Percentiles rank a stretch among this genome's conserved stretches.
phyloP scores from a whole-genome alignment of 495 filamentous ascomycete species.

The Penicillium riverlandense region DNA sequence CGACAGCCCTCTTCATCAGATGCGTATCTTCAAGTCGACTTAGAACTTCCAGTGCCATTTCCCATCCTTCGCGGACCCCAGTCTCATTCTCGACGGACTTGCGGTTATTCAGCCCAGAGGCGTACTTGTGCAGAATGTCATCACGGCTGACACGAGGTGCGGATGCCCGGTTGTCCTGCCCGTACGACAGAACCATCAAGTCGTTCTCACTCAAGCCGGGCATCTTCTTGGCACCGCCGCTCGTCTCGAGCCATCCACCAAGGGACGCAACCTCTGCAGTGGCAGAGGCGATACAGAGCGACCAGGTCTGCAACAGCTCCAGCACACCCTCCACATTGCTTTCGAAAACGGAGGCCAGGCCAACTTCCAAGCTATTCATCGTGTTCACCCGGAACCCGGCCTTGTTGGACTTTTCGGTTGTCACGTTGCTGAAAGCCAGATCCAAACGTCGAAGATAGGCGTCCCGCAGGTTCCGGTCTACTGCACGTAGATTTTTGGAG shows the following conservation, averaged over 20 bases:
- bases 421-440: constrained; percentile 42
- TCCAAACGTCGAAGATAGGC: constrained; percentile 49
- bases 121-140: constrained; percentile 66
- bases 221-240: constrained; percentile 16
- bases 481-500: constrained; percentile 15
- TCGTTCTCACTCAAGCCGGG: constrained; percentile 49
- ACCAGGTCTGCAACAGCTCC: constrained; percentile 69
- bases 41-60: constrained; percentile 71
- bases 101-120: constrained; percentile 43
- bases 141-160: constrained; percentile 45
- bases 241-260: constrained; percentile 61
- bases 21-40: constrained; percentile 61
- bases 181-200: constrained; percentile 55
- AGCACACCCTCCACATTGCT: constrained; percentile 67
- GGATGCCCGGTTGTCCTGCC: constrained; percentile 19
- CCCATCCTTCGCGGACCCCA: constrained; percentile 64
- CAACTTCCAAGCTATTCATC: constrained; percentile 65
- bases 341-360: constrained; percentile 69
- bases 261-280: constrained; percentile 72
- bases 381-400: constrained; percentile 61
- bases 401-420: constrained; percentile 36
- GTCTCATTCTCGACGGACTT: constrained; percentile 32
- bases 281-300: constrained; percentile 63
- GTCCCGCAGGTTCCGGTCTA: constrained; percentile 37
- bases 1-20: constrained; percentile 59